Evolutionary conservation across 1,139 yeast genomes (phyloP).

Genomic region (Nakaseomyces nivariensis): DNA sequence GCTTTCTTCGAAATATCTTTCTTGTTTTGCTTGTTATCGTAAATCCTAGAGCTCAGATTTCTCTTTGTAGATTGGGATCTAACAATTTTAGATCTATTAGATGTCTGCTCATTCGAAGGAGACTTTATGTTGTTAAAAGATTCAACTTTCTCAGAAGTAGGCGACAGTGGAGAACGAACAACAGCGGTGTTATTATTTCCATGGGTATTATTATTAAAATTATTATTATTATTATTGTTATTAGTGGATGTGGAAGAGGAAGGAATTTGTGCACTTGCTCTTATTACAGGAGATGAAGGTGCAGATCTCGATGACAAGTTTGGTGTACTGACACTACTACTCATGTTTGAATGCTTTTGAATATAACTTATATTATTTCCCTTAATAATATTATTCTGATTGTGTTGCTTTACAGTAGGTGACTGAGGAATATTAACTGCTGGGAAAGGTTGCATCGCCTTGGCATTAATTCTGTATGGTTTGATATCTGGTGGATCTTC

Average conservation of each 20-base stretch:
- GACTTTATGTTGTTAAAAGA: background rate
- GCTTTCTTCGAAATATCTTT: background rate
- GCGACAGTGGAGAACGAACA: too few relatives aligned
- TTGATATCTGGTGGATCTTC: conserved; percentile 61
- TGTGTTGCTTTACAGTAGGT: background rate
- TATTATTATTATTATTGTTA: background rate
- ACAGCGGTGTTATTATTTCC: too few relatives aligned
- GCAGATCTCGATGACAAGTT: background rate
- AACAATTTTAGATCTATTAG: background rate
- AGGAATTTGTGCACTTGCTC: background rate
- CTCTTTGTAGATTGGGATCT: background rate
- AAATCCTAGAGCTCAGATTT: background rate
- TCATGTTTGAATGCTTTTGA: background rate
- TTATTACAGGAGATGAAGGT: background rate
- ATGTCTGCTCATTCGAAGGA: background rate
- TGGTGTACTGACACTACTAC: background rate
- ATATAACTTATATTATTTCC: background rate
- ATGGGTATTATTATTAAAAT: too few relatives aligned
- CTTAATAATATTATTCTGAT: background rate
- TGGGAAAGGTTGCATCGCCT: conserved; percentile 36
- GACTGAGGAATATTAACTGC: background rate
- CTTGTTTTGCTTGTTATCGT: background rate
- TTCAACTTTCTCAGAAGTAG: too few relatives aligned
- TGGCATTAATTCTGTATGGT: conserved; percentile 52
- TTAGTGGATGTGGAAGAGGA: background rate